Conservation (phyloP, 1,139 yeast genomes). For the Blastobotrys aristatus region DNA sequence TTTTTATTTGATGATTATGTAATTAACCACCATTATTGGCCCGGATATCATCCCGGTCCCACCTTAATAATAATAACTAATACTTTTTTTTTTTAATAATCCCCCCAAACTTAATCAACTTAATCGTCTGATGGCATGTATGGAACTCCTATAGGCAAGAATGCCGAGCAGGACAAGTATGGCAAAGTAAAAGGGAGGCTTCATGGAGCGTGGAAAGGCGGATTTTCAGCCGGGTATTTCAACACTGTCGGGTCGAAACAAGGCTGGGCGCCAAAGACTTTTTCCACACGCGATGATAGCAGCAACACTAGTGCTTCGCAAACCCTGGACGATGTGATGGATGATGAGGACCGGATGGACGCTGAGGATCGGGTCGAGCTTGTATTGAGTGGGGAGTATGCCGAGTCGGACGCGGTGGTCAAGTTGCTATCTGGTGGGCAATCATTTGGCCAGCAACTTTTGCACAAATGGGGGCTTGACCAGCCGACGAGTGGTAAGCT, state of each 20-base stretch:
- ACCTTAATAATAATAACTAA: too few species aligned
- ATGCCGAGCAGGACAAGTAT: background rate
- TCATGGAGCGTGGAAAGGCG: conserved; percentile 37
- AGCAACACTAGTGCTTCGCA: background rate
- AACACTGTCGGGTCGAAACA: conserved; percentile 36
- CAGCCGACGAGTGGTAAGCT: conserved; percentile 12
- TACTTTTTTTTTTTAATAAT: too few species aligned
- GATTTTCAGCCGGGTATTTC: conserved; percentile 35
- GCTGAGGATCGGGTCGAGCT: conserved; percentile 19
- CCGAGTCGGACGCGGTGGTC: conserved; percentile 4
- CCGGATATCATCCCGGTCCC: too few species aligned
- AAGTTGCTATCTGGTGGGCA: conserved; percentile 4
- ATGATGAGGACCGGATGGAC: conserved; percentile 33
- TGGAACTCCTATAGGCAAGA: conserved; percentile 8
- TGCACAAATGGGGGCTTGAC: conserved; percentile 22
- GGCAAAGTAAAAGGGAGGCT: conserved; percentile 17
- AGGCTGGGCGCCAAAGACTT: conserved; percentile 33
- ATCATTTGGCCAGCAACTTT: conserved; percentile 20
- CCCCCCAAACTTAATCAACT: too few species aligned
- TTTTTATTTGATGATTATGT: too few species aligned
- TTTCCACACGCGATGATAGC: conserved; percentile 20
- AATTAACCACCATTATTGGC: too few species aligned
- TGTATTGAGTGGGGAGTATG: conserved; percentile 13
- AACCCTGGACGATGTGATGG: conserved; percentile 30
- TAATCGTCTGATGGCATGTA: background rate